Evolutionary conservation across 1,139 yeast genomes (phyloP).

Genomic region (Blastobotrys petasosporus): DNA sequence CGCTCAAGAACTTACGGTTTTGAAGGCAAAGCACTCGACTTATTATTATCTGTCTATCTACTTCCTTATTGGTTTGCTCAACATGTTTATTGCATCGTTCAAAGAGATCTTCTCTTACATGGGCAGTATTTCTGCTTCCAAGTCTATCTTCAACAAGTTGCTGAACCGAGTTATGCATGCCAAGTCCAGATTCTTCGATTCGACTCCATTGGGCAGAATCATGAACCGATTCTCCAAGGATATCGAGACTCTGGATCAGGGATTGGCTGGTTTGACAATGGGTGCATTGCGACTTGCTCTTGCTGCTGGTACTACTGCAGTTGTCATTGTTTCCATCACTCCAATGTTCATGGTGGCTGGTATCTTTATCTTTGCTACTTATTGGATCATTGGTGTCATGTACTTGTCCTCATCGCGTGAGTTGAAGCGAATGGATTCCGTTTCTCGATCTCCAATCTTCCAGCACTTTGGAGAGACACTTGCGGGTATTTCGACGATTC

Average conservation of each 20-base stretch:
- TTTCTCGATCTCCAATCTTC: constrained; percentile 89
- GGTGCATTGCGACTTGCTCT: constrained; percentile 64
- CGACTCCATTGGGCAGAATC: constrained; percentile 93
- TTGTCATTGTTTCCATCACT: constrained; percentile 72
- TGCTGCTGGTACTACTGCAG: constrained; percentile 61
- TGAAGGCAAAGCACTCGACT: constrained; percentile 36
- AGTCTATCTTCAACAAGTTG: constrained; percentile 61
- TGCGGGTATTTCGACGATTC: constrained; percentile 85
- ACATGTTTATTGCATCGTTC: constrained; percentile 49
- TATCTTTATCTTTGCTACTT: constrained; percentile 52
- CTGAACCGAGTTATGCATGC: constrained; percentile 62
- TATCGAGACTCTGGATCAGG: constrained; percentile 90
- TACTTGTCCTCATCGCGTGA: constrained; percentile 88
- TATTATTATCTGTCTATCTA: constrained; percentile 64
- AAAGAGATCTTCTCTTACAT: constrained; percentile 59
- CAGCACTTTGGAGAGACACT: constrained; percentile 94
- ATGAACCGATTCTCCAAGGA: constrained; percentile 97
- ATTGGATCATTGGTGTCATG: constrained; percentile 66
- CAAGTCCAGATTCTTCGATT: constrained; percentile 81
- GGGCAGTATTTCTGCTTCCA: constrained; percentile 77
- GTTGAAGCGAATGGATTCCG: constrained; percentile 81
- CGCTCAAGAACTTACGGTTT: constrained; percentile 25
- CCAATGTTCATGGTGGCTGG: constrained; percentile 83
- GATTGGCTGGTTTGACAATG: constrained; percentile 74
- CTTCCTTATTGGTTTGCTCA: constrained; percentile 58